Evolutionary conservation across 148 eudicot species (phyloP), one percentile per base, ranked within the genome.

Genomic region (Tetragonia tetragonoides): DNA sequence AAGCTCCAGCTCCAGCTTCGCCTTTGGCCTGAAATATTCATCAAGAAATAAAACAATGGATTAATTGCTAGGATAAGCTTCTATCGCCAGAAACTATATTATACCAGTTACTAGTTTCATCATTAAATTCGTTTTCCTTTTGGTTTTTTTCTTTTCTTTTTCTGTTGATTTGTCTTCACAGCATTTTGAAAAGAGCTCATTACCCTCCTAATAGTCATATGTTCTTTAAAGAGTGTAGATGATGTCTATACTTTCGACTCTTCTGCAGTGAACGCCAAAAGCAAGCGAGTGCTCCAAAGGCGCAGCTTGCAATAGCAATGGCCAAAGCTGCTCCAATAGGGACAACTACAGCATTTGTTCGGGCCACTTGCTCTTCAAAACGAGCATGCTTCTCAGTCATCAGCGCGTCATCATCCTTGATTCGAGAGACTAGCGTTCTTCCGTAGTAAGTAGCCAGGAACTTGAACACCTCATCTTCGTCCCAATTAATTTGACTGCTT

Each of bases 201-300:
- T 73, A 76, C 78, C 79, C 88, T 87, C 85, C 85, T 81, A 82
- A 78, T 39, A 82, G 72, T 93, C 87, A 93, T 84, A 91, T 87
- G 86, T 84, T 89, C 88, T 95, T 95, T 80, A 88, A 85, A 86
- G 89, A 87, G 86, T 89, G 93, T 86, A 86, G 89, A 74, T 90
- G 88, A 74, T 89, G 88, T 87, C 85, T 88, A 85, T 95, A 93
- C 99, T 93, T 95, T 76, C 97, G 89, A 80, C 85, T 93, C 97
- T 95, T 95, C 78, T 95, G 99, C 71, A 53, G 93, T 37, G 94
- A 90, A n/a, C 97, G 97, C 99, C 99, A 95, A 76, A 81, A 90
- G 86, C 99, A 95, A 54, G 97, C 97, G n/a, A 95, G 93, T 14
- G 93, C 99, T 68, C 92, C 99, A 75, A 95, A 95, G 64, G 90